phyloP scores from a whole-genome alignment of 31 red algal genomes.

The Bonnemaisonia californica region DNA sequence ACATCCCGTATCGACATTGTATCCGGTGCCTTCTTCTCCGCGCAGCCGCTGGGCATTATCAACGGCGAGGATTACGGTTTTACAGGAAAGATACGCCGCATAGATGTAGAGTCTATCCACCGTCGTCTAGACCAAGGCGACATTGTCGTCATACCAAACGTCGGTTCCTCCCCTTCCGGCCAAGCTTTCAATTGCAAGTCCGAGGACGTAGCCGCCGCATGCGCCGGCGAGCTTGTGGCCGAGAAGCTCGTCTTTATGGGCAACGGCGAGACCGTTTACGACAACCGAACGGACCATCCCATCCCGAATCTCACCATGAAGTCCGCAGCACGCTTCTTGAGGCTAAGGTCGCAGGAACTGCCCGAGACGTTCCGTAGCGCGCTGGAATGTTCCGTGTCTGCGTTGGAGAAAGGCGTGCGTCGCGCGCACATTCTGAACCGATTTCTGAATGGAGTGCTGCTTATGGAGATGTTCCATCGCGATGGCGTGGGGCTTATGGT shows the following conservation, averaged over 20 bases:
- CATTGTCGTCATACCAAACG: conserved; percentile 88
- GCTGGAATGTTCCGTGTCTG: conserved; percentile 57
- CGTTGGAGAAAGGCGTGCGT: conserved; percentile 79
- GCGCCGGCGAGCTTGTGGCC: conserved; percentile 76
- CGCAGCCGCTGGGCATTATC: conserved; percentile 93
- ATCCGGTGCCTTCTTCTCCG: conserved; percentile 91
- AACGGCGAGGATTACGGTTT: conserved; percentile 94
- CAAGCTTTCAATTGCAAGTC: conserved; percentile 92
- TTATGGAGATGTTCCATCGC: conserved; percentile 93
- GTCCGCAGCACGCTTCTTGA: conserved; percentile 80
- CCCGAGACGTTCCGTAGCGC: conserved; percentile 46
- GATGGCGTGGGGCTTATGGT: conserved; percentile 98
- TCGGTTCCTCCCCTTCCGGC: conserved; percentile 88
- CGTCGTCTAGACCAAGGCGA: conserved; percentile 83
- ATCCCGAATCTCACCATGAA: conserved; percentile 91
- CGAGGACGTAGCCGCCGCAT: conserved; percentile 81
- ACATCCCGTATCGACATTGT: conserved; percentile 74
- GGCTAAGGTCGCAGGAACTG: conserved; percentile 29
- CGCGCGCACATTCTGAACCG: conserved; percentile 93
- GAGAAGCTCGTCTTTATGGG: conserved; percentile 96
- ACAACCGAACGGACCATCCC: conserved; percentile 63
- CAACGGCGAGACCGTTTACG: conserved; percentile 80
- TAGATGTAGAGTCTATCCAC: conserved; percentile 81
- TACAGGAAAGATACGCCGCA: conserved; percentile 79
- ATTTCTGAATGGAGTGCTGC: conserved; percentile 78